Percentiles rank a stretch among this genome's conserved stretches.
These are phyloP conservation scores for Vitis hybrid DNA, from an alignment of 177 flowering plant genomes.

Conservation along the genomic window DNA sequence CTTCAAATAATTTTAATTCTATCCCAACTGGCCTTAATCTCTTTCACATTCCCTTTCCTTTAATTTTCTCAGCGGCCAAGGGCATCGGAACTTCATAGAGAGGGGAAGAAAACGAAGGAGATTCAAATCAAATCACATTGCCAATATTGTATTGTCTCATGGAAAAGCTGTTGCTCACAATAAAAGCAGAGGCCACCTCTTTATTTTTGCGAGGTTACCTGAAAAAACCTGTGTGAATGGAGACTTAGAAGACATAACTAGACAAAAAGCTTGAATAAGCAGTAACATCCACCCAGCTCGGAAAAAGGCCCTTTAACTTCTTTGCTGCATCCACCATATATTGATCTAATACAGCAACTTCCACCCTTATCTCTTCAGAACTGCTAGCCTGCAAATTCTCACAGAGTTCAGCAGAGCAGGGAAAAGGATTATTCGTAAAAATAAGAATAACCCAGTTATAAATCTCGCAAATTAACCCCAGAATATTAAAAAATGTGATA, in stretches of 20 bases:
- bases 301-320: slow-evolving; percentile 72
- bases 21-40: no score
- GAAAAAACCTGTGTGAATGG: background rate
- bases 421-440: background rate
- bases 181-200: no score
- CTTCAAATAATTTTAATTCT: no score
- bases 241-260: slow-evolving; percentile 50
- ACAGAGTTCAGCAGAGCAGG: background rate
- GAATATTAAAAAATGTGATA: background rate
- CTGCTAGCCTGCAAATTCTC: slow-evolving; percentile 60
- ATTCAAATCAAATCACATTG: no score
- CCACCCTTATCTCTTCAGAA: slow-evolving; percentile 65
- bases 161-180: no score
- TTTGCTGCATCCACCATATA: slow-evolving; percentile 43
- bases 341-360: slow-evolving; percentile 82
- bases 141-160: no score
- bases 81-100: no score
- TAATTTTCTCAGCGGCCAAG: no score
- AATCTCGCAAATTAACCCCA: background rate
- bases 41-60: no score
- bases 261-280: slow-evolving; percentile 83
- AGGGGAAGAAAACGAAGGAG: no score
- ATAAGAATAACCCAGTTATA: background rate
- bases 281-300: slow-evolving; percentile 81
- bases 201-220: background rate